Evolutionary conservation across 2,329 filamentous ascomycete genomes (phyloP), one percentile per base, ranked within the genome.

Genomic region (Alternaria viburni): DNA sequence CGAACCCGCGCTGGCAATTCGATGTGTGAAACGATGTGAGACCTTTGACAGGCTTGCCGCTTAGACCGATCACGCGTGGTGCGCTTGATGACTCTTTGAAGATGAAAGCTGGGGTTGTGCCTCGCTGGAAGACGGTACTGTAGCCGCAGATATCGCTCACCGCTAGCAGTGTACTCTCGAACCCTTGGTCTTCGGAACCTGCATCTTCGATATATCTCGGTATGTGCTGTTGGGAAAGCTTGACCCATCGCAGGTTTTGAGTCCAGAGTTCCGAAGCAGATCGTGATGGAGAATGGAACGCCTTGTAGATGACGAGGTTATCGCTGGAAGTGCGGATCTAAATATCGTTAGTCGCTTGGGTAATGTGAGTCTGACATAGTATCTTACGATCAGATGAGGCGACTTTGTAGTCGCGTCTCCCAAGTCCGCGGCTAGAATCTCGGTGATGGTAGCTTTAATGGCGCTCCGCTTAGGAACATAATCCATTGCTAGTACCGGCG

Each of bases 221-320:
- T 47, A 94, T 81, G 28, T 86, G 84, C 15, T 89, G 83, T 69
- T 95, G 93, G 1, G 88, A 80, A 1, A 91, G 81, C 78, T 97
- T 97, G 59, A 90, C 85, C 79, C 97, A 97, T 58, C 89, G 87
- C 11, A 97, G 82, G 8, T 85, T 86, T 23, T 83, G 81, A 1
- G 86, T 82, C 69, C 90, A 85, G 6, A 84, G 79, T 26, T 81
- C 69, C 8, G 74, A 71, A n/a, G 66, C 60, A 72, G 77, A 59
- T 78, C 78, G 26, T 74, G 75, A 43, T 75, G 81, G 64, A 82
- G 82, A 76, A 45, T 87, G 85, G 70, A 93, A 91, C 2, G 95
- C 93, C 76, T 96, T 89, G 77, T 98, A 99, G 49, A 98, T 86
- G 11, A 91, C 91, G 32, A 98, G 82, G 74, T 98, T 94, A 67